Evolutionary conservation across 176 grass and related monocot genomes (phyloP), one percentile per base, ranked within the genome.

Genomic region (Neostapfia colusana): DNA sequence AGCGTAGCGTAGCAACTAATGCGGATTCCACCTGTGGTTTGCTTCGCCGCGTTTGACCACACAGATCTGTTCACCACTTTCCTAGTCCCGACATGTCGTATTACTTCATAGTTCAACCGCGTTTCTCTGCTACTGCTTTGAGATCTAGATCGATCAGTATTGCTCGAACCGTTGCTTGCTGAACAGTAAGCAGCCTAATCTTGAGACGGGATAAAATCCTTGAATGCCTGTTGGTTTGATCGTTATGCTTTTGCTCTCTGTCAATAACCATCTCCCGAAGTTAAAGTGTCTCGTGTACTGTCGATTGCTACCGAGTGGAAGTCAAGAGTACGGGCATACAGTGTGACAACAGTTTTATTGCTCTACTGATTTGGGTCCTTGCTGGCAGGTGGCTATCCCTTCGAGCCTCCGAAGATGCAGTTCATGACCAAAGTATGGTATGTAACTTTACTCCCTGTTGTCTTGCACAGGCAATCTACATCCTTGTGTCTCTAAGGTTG

Each of bases 361-460:
- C 16, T 11, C 70, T 14, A 23, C 13, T 41, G 21, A 24, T 57
- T 84, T 62, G 31, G 70, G 31, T 89, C 26, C 62, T 86, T 67
- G 49, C 41, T 87, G 95, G 55, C 96, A 99, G 96, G 83, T 79
- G 96, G 87, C 31, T 99, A 99, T 69, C 96, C 96, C 41, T 99
- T 99, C 71, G 96, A 95, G 71, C 96, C 96, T 78, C 96, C 96
- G 7, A 99, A 99, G 83, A 99, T 99, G 96, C 96, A 92, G 73
- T 99, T 99, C 68, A 48, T 99, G 75, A 99, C 96, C 23, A 99
- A 95, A 99, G 96, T 99, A 76, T 99, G 96, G 96, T 99, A 95
- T 15, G 96, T 7, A 87, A 56, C 25, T 38, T 85, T 23, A 61
- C 50, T 65, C 6, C 70, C 49, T 39, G 0, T 27, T 43, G 3